Evolutionary conservation across 768 basidiomycete species (phyloP), one percentile per base, ranked within the genome.

Genomic region (Amanita polypyramis): DNA sequence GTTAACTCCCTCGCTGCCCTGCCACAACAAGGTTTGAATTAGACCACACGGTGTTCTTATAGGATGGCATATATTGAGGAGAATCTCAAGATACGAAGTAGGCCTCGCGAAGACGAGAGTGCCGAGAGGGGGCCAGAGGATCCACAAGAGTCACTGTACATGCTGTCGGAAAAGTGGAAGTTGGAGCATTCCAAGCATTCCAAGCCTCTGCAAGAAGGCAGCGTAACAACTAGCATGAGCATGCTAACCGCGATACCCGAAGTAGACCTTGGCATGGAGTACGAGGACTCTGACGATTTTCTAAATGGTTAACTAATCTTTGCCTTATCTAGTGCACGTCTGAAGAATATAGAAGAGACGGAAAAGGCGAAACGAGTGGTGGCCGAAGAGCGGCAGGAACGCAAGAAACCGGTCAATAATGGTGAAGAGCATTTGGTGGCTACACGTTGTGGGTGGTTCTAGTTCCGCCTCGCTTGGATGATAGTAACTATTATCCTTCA

Each of bases 11-110:
- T 42, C 29, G 7, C n/a, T 11, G 17, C 35, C 44, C 21, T 36
- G 4, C 23, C n/a, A 20, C 29, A 5, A 21, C 23, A 27, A 43
- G 10, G 12, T 23, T 38, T 29, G 1, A 1, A 5, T 11, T 8
- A 19, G 12, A 47, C 41, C 10, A 30, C n/a, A n/a, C n/a, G n/a
- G n/a, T n/a, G n/a, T n/a, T 15, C 42, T 35, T 29, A 4, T 55
- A 94, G 93, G 95, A 92, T 97, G 87, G 90, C 86, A 1, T 98
- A 95, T 59, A 98, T 99, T 43, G 96, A 98, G 57, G 81, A 88
- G 58, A 97, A 96, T 61, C 70, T 99, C 52, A 83, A 76, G 61
- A 75, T 89, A 27, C 81, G 81, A 3, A 76, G 81, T 49, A 79
- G 65, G 60, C 65, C 72, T 27, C 64, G 65, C 19, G 75, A 81